phyloP scores from a whole-genome alignment of 1,284 basidiomycete species.

The Phellinidium pouzarii region DNA sequence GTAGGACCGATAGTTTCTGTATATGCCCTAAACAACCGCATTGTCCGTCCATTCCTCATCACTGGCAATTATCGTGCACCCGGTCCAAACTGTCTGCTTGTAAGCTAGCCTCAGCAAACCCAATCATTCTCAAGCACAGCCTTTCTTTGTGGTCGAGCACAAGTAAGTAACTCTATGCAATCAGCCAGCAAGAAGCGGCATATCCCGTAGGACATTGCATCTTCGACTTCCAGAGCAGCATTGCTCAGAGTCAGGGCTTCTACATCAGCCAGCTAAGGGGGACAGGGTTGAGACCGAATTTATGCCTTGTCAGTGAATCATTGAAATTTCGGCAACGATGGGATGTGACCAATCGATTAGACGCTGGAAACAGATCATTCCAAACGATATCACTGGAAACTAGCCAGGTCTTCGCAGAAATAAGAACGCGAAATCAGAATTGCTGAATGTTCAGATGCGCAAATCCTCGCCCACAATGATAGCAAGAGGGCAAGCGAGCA shows the following conservation, averaged over 20 bases:
- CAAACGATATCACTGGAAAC: background rate
- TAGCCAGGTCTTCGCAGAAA: conserved; percentile 3
- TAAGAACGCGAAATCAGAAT: background rate
- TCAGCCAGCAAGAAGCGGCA: background rate
- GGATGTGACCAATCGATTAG: background rate
- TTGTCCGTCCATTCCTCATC: background rate
- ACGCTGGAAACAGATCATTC: background rate
- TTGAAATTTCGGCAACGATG: background rate
- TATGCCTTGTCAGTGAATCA: background rate
- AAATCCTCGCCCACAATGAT: background rate
- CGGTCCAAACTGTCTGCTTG: background rate
- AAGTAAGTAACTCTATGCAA: conserved; percentile 14
- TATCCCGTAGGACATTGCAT: conserved; percentile 14
- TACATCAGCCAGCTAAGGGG: background rate
- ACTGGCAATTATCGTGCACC: background rate
- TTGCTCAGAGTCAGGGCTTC: background rate
- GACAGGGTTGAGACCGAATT: background rate
- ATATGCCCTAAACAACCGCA: background rate
- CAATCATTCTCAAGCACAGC: background rate
- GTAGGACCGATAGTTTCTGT: conserved; percentile 2
- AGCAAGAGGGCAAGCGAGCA: background rate
- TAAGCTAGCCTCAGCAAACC: background rate
- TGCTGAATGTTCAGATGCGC: background rate
- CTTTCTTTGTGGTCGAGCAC: background rate
- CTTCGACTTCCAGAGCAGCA: conserved; percentile 1